Evolutionary conservation across 2,329 filamentous ascomycete species (phyloP).

Genomic region (Phoma sp.): DNA sequence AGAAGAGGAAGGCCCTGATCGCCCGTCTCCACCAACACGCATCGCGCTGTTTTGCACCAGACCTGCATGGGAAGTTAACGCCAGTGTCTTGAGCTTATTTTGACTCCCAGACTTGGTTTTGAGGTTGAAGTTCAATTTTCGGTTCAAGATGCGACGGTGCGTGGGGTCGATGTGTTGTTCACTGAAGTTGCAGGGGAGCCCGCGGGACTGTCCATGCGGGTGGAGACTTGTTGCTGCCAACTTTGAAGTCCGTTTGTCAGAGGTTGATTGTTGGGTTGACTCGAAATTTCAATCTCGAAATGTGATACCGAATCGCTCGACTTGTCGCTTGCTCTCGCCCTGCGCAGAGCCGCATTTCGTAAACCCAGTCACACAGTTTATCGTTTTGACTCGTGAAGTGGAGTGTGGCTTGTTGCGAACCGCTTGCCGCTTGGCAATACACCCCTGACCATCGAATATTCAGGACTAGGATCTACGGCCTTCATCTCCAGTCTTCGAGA

Average conservation of each 20-base stretch:
- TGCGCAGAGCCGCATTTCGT: slow-evolving; percentile 17
- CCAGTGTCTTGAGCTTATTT: slow-evolving; percentile 34
- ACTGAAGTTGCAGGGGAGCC: slow-evolving; percentile 1
- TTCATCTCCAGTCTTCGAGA: slow-evolving; percentile 14
- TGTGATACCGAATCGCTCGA: slow-evolving; percentile 5
- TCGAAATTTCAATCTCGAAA: slow-evolving; percentile 4
- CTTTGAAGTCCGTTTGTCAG: background rate
- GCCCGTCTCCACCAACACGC: slow-evolving; percentile 30
- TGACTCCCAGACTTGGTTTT: slow-evolving; percentile 12
- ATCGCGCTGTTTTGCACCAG: slow-evolving; percentile 18
- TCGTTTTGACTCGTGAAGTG: slow-evolving; percentile 19
- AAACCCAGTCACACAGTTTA: slow-evolving; percentile 16
- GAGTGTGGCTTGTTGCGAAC: slow-evolving; percentile 16
- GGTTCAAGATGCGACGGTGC: background rate
- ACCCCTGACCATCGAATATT: slow-evolving; percentile 13
- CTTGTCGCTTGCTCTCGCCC: slow-evolving; percentile 10
- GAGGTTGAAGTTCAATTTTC: background rate
- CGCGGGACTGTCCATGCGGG: background rate
- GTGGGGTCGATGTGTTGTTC: background rate
- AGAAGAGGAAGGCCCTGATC: slow-evolving; percentile 32
- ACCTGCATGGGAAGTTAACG: slow-evolving; percentile 30
- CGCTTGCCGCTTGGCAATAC: slow-evolving; percentile 14
- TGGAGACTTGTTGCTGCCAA: background rate
- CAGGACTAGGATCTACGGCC: slow-evolving; percentile 15
- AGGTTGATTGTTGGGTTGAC: slow-evolving; percentile 8